A percentile compares a stretch with the other conserved stretches of the same genome.
These are phyloP conservation scores for Bruguiera hainesii DNA, from an alignment of 441 rosid genomes.

Conservation along the genomic window DNA sequence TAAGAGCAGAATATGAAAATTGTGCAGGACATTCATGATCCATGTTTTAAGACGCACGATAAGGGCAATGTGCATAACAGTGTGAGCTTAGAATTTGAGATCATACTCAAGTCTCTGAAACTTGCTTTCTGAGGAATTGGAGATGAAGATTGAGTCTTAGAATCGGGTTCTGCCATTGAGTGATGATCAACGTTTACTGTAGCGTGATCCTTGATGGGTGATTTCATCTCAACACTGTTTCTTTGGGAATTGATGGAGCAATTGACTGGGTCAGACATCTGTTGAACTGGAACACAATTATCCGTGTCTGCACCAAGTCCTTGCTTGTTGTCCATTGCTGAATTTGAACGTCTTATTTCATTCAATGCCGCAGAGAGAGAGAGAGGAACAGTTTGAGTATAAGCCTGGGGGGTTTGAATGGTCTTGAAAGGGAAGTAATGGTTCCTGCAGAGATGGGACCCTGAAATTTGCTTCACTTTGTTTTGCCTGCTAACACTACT, in stretches of 20 bases:
- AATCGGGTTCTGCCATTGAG: conserved; percentile 12
- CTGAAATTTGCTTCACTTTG: background rate
- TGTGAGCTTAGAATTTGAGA: conserved; percentile 20
- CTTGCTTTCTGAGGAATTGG: conserved; percentile 12
- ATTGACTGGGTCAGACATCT: conserved; percentile 21
- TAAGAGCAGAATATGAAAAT: background rate
- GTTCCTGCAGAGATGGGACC: conserved; percentile 41
- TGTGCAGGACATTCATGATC: background rate
- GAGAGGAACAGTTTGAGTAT: conserved; percentile 17
- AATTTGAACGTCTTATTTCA: conserved; percentile 2
- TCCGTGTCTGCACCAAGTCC: conserved; percentile 36
- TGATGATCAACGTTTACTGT: conserved; percentile 15
- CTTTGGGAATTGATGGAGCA: conserved; percentile 6
- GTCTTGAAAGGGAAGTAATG: conserved; percentile 61
- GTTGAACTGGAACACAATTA: conserved; percentile 33
- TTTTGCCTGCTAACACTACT: background rate
- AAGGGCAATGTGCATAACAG: background rate
- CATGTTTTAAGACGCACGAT: background rate
- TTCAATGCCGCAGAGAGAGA: conserved; percentile 15
- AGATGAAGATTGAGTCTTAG: conserved; percentile 20
- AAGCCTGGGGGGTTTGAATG: conserved; percentile 37
- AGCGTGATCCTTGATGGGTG: conserved; percentile 25
- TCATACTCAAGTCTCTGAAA: conserved; percentile 34
- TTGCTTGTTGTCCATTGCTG: conserved; percentile 8
- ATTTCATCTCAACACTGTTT: conserved; percentile 21